phyloP scores from a whole-genome alignment of 495 filamentous ascomycete genomes.

The Tirmania nivea region DNA sequence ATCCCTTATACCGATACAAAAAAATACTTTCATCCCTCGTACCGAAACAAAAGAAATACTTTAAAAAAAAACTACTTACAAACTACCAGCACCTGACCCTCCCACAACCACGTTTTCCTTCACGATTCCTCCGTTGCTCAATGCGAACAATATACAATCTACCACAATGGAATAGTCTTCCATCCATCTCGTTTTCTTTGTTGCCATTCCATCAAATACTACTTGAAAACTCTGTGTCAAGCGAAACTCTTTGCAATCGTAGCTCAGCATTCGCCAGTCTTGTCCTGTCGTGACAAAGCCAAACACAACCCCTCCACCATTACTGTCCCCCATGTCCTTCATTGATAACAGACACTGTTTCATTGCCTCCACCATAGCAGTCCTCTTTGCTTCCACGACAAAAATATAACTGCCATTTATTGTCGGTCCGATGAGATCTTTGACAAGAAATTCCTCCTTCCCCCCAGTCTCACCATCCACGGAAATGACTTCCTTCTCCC shows the following conservation, averaged over 20 bases:
- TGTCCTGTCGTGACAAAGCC: too few species aligned
- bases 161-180: too few species aligned
- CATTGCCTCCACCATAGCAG: conserved; percentile 1
- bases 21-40: too few species aligned
- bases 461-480: not conserved
- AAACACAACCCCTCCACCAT: not conserved
- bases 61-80: too few species aligned
- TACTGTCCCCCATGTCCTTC: conserved; percentile 4
- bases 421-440: conserved; percentile 4
- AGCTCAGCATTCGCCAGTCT: too few species aligned
- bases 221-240: not conserved
- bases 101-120: too few species aligned
- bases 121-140: not conserved
- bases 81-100: too few species aligned
- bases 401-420: not conserved
- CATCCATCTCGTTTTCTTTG: too few species aligned
- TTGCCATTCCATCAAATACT: too few species aligned
- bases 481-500: conserved; percentile 5
- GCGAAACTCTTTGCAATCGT: not conserved
- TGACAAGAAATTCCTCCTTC: not conserved
- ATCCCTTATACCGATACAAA: too few species aligned
- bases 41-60: too few species aligned
- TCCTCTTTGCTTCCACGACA: conserved; percentile 3
- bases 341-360: conserved; percentile 3
- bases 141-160: too few species aligned